Evolutionary conservation across 2,329 filamentous ascomycete genomes (phyloP), one percentile per base, ranked within the genome.

Genomic region (Ophiostoma sp.): DNA sequence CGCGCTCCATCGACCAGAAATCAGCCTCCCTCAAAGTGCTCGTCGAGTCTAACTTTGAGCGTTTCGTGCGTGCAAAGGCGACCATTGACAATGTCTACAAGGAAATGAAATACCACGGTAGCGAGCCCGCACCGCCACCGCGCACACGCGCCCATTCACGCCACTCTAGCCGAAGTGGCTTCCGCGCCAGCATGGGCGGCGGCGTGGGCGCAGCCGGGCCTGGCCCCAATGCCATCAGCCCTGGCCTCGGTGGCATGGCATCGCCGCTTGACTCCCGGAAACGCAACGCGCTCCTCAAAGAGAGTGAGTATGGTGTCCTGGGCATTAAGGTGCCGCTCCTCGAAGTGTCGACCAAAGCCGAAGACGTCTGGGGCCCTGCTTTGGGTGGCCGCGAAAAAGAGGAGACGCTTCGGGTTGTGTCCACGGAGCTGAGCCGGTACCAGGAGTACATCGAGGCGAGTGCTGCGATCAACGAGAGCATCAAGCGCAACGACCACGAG

Each of bases 11-110:
- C 75, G 95, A 98, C 75, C 92, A 98, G 79, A 99, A 99, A 78
- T 97, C 94, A 0, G 95, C 94, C 0, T 97, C 93, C 4, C 85
- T 99, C 70, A 99, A 99, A 77, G 91, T 96, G 11, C 84, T 99
- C 18, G 95, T 99, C 38, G 95, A 99, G 78, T 94, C 92, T 72
- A 99, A 99, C 77, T 99, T 99, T 76, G 96, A 99, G 79, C 90
- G 94, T 72, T 99, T 99, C 80, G 95, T 99, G 68, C 90, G 92
- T 71, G 95, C 95, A 60, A 99, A 99, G 78, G 92, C 94, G 18
- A 98, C 94, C 7, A 98, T 99, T 75, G 95, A 99, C 80, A 96
- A 96, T 79, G 95, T 99, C 66, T 99, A 99, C 79, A 96, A 89
- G 71, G 95, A 99, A 78, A 99, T 99, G 95, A 97, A 86, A 83